Conservation (phyloP, 2,329 filamentous ascomycete genomes). For the Talaromyces sp. region DNA sequence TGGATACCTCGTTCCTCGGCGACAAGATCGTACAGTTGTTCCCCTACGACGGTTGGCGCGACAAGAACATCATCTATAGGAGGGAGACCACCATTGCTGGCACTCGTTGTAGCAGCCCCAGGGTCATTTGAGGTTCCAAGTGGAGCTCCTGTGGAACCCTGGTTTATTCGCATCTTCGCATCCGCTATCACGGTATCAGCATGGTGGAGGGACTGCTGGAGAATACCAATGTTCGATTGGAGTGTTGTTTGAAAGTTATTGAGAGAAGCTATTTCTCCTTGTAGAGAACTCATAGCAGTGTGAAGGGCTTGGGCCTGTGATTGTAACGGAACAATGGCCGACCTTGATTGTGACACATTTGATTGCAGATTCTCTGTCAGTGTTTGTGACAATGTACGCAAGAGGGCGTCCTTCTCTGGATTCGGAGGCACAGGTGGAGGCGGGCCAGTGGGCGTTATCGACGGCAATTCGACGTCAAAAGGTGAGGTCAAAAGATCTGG, state of each 20-base stretch:
- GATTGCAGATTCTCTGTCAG: slow-evolving; percentile 64
- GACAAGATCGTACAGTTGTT: slow-evolving; percentile 83
- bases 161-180: slow-evolving; percentile 54
- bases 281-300: slow-evolving; percentile 61
- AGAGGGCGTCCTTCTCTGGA: slow-evolving; percentile 85
- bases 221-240: slow-evolving; percentile 68
- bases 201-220: slow-evolving; percentile 69
- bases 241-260: slow-evolving; percentile 66
- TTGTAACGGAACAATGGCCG: slow-evolving; percentile 67
- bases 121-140: slow-evolving; percentile 11
- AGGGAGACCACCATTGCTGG: slow-evolving; percentile 47
- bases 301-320: slow-evolving; percentile 76
- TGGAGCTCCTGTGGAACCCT: slow-evolving; percentile 5
- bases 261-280: slow-evolving; percentile 67
- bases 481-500: slow-evolving; percentile 59
- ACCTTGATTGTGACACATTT: slow-evolving; percentile 65
- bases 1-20: slow-evolving; percentile 83
- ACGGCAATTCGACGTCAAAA: slow-evolving; percentile 54
- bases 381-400: slow-evolving; percentile 67
- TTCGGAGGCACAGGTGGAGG: slow-evolving; percentile 90
- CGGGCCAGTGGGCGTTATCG: slow-evolving; percentile 38
- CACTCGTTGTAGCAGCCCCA: slow-evolving; percentile 13
- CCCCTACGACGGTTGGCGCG: slow-evolving; percentile 87
- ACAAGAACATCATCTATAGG: slow-evolving; percentile 86
- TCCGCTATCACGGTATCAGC: slow-evolving; percentile 73